Percentiles rank a stretch among this genome's conserved stretches.
phyloP scores from a whole-genome alignment of 208 protist species.

The Naegleria fowleri region DNA sequence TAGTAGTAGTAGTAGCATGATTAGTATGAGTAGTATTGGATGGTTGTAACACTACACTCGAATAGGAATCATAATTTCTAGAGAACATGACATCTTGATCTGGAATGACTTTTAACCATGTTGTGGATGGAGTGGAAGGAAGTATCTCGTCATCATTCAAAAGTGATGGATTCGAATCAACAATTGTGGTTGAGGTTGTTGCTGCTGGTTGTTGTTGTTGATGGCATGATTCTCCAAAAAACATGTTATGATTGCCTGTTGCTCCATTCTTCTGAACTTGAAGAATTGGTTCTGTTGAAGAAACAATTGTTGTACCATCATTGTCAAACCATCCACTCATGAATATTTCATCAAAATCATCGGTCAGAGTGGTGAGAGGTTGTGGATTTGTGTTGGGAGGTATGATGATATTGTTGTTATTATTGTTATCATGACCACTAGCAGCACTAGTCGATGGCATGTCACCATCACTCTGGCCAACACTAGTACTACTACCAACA shows the following conservation, averaged over 20 bases:
- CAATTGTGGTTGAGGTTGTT: no score
- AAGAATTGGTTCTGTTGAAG: background rate
- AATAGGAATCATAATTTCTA: background rate
- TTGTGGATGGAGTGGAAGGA: background rate
- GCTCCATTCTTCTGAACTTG: background rate
- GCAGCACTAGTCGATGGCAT: no score
- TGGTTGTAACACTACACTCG: background rate
- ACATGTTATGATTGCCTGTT: background rate
- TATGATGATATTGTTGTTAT: no score
- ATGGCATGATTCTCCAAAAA: background rate
- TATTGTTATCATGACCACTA: no score
- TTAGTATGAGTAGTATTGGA: no score
- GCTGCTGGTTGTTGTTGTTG: background rate
- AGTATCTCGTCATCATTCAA: background rate
- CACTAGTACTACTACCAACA: no score
- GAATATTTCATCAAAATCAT: background rate
- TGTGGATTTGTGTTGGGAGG: no score
- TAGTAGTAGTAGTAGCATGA: no score
- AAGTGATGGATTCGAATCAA: no score
- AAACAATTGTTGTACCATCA: background rate
- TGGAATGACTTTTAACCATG: background rate
- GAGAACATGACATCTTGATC: background rate
- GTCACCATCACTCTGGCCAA: no score
- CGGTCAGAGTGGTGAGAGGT: background rate
- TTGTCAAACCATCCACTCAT: background rate